A percentile compares a stretch with the other conserved stretches of the same genome.
Conservation (phyloP, 176 grass and related monocot genomes). For the Saccharum spontaneum region DNA sequence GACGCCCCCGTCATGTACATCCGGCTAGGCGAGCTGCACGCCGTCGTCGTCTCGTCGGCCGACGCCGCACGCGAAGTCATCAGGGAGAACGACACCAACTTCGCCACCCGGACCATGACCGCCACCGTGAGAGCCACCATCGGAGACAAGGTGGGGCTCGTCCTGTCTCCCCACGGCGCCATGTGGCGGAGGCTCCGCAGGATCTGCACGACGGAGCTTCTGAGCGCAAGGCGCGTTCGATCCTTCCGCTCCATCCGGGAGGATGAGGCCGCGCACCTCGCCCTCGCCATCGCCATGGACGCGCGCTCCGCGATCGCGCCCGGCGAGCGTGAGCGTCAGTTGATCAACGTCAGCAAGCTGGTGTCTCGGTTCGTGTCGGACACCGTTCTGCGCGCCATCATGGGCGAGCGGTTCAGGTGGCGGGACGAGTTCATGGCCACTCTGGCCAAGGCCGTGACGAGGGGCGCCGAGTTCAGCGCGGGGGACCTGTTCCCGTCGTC, state of each 20-base stretch:
- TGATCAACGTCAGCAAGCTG: conserved; percentile 30
- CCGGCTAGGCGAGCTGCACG: background rate
- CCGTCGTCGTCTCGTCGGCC: background rate
- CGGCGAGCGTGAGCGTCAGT: background rate
- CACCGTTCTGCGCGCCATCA: conserved; percentile 18
- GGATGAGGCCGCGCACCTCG: conserved; percentile 23
- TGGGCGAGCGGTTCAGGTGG: conserved; percentile 26
- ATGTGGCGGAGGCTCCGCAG: conserved; percentile 32
- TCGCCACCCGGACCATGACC: background rate
- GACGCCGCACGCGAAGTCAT: background rate
- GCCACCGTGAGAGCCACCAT: background rate
- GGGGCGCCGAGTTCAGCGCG: conserved; percentile 3
- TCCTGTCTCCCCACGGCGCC: conserved; percentile 16
- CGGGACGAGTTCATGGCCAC: conserved; percentile 27
- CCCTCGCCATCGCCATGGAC: background rate
- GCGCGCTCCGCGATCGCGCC: too few species aligned
- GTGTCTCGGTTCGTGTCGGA: background rate
- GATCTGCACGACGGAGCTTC: conserved; percentile 24
- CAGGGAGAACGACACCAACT: background rate
- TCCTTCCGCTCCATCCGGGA: conserved; percentile 37
- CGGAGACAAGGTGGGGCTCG: background rate
- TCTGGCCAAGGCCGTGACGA: background rate
- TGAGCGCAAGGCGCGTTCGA: conserved; percentile 16
- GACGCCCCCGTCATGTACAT: conserved; percentile 1
- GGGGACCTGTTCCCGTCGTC: conserved; percentile 36